phyloP scores from a whole-genome alignment of 2,329 filamentous ascomycete genomes.

The Colletotrichum somersetense region DNA sequence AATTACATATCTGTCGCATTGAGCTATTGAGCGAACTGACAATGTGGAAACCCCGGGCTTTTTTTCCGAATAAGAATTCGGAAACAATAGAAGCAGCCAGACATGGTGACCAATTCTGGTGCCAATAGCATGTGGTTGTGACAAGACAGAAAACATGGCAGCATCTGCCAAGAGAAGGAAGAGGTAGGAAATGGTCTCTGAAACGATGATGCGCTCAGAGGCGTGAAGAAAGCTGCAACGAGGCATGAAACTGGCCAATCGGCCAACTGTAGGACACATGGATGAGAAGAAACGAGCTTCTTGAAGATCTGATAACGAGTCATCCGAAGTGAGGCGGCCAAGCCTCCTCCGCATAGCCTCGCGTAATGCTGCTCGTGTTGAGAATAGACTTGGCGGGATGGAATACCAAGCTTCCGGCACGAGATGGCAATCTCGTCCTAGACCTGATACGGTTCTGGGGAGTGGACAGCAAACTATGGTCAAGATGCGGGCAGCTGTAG shows the following conservation, averaged over 20 bases:
- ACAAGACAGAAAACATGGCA: neutral
- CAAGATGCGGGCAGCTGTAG: slow-evolving; percentile 15
- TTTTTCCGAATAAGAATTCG: neutral
- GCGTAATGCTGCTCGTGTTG: slow-evolving; percentile 9
- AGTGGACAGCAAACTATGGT: slow-evolving; percentile 12
- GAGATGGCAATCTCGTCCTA: slow-evolving; percentile 22
- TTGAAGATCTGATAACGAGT: slow-evolving; percentile 12
- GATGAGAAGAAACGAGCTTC: neutral
- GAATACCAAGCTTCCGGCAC: slow-evolving; percentile 27
- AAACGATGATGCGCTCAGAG: neutral
- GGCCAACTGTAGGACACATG: neutral
- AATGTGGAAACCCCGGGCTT: neutral
- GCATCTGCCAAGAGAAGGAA: neutral
- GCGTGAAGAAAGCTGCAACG: too few species aligned
- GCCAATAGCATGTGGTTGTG: neutral
- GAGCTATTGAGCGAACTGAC: too few species aligned
- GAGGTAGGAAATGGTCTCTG: neutral
- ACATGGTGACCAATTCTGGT: neutral
- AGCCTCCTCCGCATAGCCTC: slow-evolving; percentile 16
- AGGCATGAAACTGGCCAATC: neutral
- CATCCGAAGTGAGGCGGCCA: slow-evolving; percentile 11
- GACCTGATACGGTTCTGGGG: slow-evolving; percentile 23
- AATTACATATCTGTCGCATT: neutral
- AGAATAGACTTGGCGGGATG: slow-evolving; percentile 22
- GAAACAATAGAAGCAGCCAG: too few species aligned